Evolutionary conservation across 2,329 filamentous ascomycete genomes (phyloP), one percentile per base, ranked within the genome.

Genomic region (Epichloe glyceriae): DNA sequence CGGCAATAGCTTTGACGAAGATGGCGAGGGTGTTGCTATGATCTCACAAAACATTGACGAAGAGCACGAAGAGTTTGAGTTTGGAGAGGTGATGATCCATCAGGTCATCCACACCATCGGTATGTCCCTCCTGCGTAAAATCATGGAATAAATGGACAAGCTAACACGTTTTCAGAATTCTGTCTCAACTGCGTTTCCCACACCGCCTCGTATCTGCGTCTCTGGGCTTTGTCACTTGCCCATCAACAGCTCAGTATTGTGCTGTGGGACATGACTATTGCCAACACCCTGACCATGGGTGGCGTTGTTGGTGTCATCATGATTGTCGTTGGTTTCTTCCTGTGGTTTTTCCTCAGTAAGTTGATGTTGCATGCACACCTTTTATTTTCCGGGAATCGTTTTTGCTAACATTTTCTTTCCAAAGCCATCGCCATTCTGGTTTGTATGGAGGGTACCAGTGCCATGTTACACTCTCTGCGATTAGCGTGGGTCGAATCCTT

Each of bases 161-260:
- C 65, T 73, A 64, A 72, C 55, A 34, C 14, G 26, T 15, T 33
- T 7, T 4, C 58, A 89, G 88, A 98, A 77, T 98, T 98, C 74
- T 98, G 93, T 66, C 78, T 98, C 61, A 98, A 98, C 76, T 97
- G 91, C 68, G 91, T 98, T 56, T 98, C 93, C 33, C 93, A 98
- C 72, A 98, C 94, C 4, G 93, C 93, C 4, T 98, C 93, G 1
- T 98, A 98, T 70, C 85, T 98, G 46, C 93, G 93, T 75, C 86
- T 98, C 43, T 98, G 93, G 93, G 93, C 93, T 34, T 70, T 98
- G 60, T 98, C 93, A 2, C 83, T 98, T 53, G 93, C 93, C 34
- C 93, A 98, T 75, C 93, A 98, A 68, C 93, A 97, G 77, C 83
- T 98, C 54, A 95, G 88, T 46, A 85, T 90, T 57, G 93, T 98